Percentiles rank a stretch among this genome's conserved stretches.
Evolutionary conservation across 192 early-diverging fungal genomes (phyloP).

Genomic region (Chytriomyces sp.): DNA sequence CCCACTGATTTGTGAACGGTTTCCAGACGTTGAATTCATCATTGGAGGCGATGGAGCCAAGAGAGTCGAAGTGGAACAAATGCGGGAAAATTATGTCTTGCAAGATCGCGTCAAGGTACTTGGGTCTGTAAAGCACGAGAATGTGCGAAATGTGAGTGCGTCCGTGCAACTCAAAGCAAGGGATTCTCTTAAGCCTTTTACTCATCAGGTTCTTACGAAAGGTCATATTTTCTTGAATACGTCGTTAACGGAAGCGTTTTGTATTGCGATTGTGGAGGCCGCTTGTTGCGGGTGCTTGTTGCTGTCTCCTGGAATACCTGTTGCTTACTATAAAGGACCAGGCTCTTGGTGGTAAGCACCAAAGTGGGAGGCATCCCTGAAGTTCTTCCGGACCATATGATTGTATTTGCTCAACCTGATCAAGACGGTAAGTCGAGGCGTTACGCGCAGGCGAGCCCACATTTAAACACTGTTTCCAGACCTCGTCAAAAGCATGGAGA

Average conservation of each 20-base stretch:
- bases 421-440: constrained; percentile 64
- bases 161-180: neutral
- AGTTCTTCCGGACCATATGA: constrained; percentile 90
- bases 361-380: constrained; percentile 96
- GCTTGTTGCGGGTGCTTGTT: constrained; percentile 80
- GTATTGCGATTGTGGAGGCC: constrained; percentile 98
- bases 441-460: no score
- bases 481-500: constrained; percentile 68
- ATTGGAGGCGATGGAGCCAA: constrained; percentile 97
- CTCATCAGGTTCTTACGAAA: constrained; percentile 65
- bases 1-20: constrained; percentile 83
- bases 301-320: neutral
- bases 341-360: constrained; percentile 91
- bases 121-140: constrained; percentile 77
- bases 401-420: constrained; percentile 85
- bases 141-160: constrained; percentile 74
- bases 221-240: constrained; percentile 98
- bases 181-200: neutral
- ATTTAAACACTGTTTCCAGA: constrained; percentile 56
- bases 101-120: constrained; percentile 91
- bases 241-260: constrained; percentile 96
- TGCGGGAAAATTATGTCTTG: constrained; percentile 89
- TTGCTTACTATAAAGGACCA: constrained; percentile 26
- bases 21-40: constrained; percentile 82
- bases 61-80: constrained; percentile 93